phyloP scores from a whole-genome alignment of 352 stramenopile genomes.

The Blastocystis sp. region DNA sequence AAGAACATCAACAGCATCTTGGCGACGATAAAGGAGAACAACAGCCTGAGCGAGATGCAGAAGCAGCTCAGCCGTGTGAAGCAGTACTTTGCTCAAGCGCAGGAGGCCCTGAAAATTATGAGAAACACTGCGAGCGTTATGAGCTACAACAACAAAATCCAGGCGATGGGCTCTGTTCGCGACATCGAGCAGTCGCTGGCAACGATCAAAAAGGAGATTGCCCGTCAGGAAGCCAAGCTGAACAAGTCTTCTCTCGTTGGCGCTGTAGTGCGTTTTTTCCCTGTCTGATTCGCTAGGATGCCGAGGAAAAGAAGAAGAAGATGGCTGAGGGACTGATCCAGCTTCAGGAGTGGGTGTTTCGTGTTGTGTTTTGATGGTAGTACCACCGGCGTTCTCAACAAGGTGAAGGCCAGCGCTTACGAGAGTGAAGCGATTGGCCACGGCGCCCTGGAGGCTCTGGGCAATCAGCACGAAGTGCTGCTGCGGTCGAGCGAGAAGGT shows the following conservation, averaged over 20 bases:
- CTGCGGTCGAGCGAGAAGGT: conserved; percentile 58
- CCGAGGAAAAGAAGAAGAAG: conserved; percentile 68
- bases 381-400: conserved; percentile 42
- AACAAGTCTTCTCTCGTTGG: conserved; percentile 59
- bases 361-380: neutral
- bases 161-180: conserved; percentile 63
- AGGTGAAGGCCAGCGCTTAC: conserved; percentile 55
- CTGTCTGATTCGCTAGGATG: conserved; percentile 22
- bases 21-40: conserved; percentile 60
- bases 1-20: conserved; percentile 68
- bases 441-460: conserved; percentile 38
- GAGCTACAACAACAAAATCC: conserved; percentile 69
- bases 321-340: conserved; percentile 60
- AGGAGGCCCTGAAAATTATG: conserved; percentile 62
- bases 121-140: conserved; percentile 61
- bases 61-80: conserved; percentile 53
- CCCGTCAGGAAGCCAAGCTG: conserved; percentile 49
- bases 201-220: conserved; percentile 62
- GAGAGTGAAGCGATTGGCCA: conserved; percentile 63
- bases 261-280: neutral
- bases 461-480: conserved; percentile 40
- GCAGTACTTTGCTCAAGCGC: conserved; percentile 57
- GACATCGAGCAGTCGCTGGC: conserved; percentile 63
- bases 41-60: conserved; percentile 52
- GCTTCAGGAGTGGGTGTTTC: conserved; percentile 41